A percentile compares a stretch with the other conserved stretches of the same genome.
Conservation (phyloP, 768 basidiomycete species). For the Boletus sp. region DNA sequence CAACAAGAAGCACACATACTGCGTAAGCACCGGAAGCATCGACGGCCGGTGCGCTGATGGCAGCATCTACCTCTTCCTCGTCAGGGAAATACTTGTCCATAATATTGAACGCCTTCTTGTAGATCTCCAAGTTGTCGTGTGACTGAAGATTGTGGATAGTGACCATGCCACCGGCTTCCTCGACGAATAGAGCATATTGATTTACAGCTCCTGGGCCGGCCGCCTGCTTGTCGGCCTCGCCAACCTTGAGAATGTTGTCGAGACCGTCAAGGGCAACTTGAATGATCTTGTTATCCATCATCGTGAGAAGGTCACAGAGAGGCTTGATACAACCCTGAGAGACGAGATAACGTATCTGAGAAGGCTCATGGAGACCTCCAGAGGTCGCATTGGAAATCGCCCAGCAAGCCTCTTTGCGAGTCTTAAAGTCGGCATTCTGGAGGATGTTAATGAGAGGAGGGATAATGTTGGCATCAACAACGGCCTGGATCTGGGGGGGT, state of each 20-base stretch:
- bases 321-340: conserved; percentile 98
- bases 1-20: conserved; percentile 41
- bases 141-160: conserved; percentile 99
- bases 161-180: conserved; percentile 98
- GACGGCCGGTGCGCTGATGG: conserved; percentile 71
- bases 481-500: conserved; percentile 93
- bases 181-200: conserved; percentile 91
- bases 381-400: conserved; percentile 99
- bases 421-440: conserved; percentile 97
- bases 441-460: conserved; percentile 99
- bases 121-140: conserved; percentile 99
- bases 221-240: conserved; percentile 89
- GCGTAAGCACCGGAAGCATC: conserved; percentile 74
- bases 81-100: conserved; percentile 99
- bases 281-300: conserved; percentile 99
- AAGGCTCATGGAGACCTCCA: conserved; percentile 93
- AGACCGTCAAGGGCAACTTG: conserved; percentile 97
- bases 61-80: conserved; percentile 90
- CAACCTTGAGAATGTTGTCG: conserved; percentile 97
- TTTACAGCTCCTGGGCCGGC: conserved; percentile 82
- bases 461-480: conserved; percentile 97
- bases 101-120: conserved; percentile 99
- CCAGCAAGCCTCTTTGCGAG: conserved; percentile 99
- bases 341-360: conserved; percentile 97
- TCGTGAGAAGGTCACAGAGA: conserved; percentile 90